Percentiles rank a stretch among this genome's conserved stretches.
Evolutionary conservation across 2,329 filamentous ascomycete genomes (phyloP).

Genomic region (Exophiala spinifera): DNA sequence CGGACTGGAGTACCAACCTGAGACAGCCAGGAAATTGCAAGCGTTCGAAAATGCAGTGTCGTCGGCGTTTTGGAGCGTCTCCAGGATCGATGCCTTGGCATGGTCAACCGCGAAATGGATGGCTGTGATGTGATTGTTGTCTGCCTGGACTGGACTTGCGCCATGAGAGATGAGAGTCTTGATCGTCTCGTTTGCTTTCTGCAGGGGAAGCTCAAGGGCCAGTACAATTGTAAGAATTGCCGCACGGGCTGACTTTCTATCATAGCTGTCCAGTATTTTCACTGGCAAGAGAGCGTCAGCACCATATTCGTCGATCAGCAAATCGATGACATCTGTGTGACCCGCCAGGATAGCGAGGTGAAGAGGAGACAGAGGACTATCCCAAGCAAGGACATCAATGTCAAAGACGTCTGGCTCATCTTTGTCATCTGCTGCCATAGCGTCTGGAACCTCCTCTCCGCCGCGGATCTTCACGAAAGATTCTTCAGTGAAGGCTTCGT

Average conservation of each 20-base stretch:
- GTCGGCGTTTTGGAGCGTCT: slow-evolving; percentile 54
- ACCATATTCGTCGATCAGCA: slow-evolving; percentile 69
- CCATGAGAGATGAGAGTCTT: slow-evolving; percentile 65
- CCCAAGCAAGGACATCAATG: slow-evolving; percentile 76
- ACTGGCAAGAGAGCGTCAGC: slow-evolving; percentile 73
- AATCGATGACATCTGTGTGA: slow-evolving; percentile 64
- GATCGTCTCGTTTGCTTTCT: slow-evolving; percentile 64
- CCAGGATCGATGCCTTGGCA: slow-evolving; percentile 45
- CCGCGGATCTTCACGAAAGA: slow-evolving; percentile 68
- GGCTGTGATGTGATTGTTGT: slow-evolving; percentile 61
- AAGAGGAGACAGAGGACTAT: slow-evolving; percentile 67
- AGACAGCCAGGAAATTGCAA: slow-evolving; percentile 62
- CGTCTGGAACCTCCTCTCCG: slow-evolving; percentile 33
- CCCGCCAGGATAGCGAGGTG: slow-evolving; percentile 76
- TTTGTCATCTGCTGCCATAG: slow-evolving; percentile 53
- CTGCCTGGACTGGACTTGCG: slow-evolving; percentile 70
- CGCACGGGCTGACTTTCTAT: slow-evolving; percentile 48
- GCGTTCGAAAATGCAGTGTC: slow-evolving; percentile 57
- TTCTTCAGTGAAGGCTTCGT: slow-evolving; percentile 55
- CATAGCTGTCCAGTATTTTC: slow-evolving; percentile 53
- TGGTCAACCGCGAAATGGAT: slow-evolving; percentile 63
- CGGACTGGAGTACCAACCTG: slow-evolving; percentile 34
- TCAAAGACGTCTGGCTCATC: slow-evolving; percentile 76
- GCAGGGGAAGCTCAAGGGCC: slow-evolving; percentile 60
- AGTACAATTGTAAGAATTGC: slow-evolving; percentile 69